Base-by-base conservation (phyloP, 345 rosid genomes). In the Aethionema arabicum region DNA sequence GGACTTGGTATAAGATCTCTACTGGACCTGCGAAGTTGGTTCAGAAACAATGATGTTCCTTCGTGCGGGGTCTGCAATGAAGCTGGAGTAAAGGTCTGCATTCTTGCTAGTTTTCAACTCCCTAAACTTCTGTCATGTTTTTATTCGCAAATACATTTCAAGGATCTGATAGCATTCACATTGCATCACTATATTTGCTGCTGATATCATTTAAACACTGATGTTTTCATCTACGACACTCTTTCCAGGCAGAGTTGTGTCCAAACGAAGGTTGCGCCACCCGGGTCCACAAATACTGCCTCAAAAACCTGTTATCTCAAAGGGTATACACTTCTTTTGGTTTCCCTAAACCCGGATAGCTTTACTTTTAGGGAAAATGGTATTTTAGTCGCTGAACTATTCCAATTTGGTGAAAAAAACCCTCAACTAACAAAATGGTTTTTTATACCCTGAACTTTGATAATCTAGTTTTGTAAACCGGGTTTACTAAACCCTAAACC, bases 11-110 rank as follows among this genome's bases (percentile, higher is more conserved):
- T 79, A 67, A 81, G 86, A 77, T 84, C 99, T 57, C 82, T 78
- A 66, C 87, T 93, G 62, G 97, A 93, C 62, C 77, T 93, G 61
- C 85, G 96, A 41, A 79, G 90, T 65, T 90, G 88, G 88, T 83
- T 93, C 74, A 77, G 79, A 61, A 84, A 67, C 77, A 72, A 76
- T 62, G 91, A 80, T 53, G 76, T 78, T 75, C 87, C 96, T 65
- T 72, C 83, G 7, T 93, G 99, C 45, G 84, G 84, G 77, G 85
- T 93, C 44, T 93, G 99, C 80, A 89, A 85, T 16, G 99, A 90
- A 78, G 88, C 91, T 67, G 96, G 83, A 29, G 59, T 93, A 32
- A 93, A 93, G 97, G 99, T 90, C 21, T 52, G 60, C 60, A 35
- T 51, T 63, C 36, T 57, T 47, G 31, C 31, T 6, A 47, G 21